Evolutionary conservation across 305 asterid species (phyloP).

Genomic region (Fraxinus floribunda): DNA sequence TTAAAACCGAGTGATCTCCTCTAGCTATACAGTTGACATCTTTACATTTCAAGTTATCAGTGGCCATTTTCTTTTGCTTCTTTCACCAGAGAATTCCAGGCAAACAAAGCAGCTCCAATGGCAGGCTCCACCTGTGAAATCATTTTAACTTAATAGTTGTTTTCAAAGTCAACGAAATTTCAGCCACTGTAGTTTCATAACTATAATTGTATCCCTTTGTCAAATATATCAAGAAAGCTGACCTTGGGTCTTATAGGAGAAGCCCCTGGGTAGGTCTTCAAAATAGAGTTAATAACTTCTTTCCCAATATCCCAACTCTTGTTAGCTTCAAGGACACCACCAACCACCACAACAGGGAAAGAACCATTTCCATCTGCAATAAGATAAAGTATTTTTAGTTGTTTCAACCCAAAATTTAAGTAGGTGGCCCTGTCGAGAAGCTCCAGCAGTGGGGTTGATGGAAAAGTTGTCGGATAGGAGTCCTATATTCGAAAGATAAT

Average conservation of each 20-base stretch:
- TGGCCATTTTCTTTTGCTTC: constrained; percentile 45
- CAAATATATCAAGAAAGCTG: constrained; percentile 23
- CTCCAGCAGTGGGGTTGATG: constrained; percentile 1
- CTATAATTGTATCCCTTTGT: background rate
- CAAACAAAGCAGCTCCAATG: constrained; percentile 74
- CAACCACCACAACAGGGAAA: constrained; percentile 93
- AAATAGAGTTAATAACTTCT: constrained; percentile 62
- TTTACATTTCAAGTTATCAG: constrained; percentile 36
- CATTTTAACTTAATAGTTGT: background rate
- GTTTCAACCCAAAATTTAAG: background rate
- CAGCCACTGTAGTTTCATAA: background rate
- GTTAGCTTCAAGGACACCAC: constrained; percentile 90
- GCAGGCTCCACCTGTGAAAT: constrained; percentile 80
- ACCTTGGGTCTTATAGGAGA: constrained; percentile 86
- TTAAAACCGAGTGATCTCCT: background rate
- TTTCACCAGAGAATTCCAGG: constrained; percentile 59
- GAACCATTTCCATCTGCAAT: constrained; percentile 68
- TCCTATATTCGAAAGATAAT: background rate
- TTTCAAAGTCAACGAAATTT: background rate
- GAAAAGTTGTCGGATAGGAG: background rate
- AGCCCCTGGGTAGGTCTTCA: constrained; percentile 72
- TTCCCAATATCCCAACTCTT: constrained; percentile 76
- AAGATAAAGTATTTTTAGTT: constrained; percentile 15
- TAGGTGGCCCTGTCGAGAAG: background rate
- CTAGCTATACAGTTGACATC: background rate